Evolutionary conservation across 2,329 filamentous ascomycete species (phyloP).

Genomic region (Diaporthe vaccinii): DNA sequence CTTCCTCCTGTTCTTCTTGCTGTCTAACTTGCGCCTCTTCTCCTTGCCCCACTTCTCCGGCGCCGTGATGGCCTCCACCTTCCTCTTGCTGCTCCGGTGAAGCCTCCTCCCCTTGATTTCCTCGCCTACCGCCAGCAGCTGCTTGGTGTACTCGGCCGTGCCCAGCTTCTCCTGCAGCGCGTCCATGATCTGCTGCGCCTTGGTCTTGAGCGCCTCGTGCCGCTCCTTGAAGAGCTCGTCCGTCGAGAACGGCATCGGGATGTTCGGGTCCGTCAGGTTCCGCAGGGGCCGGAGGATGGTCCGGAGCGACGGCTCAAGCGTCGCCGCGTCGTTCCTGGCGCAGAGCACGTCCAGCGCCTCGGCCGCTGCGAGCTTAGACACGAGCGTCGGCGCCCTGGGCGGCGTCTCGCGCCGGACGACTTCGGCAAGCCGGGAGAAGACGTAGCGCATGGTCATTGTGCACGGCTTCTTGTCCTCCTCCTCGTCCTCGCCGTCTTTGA

Average conservation of each 20-base stretch:
- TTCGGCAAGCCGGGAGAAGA: conserved; percentile 83
- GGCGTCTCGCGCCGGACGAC: conserved; percentile 83
- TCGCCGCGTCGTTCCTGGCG: conserved; percentile 68
- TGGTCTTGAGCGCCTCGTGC: conserved; percentile 79
- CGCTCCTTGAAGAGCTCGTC: conserved; percentile 77
- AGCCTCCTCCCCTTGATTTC: conserved; percentile 80
- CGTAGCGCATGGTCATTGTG: conserved; percentile 75
- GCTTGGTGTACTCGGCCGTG: conserved; percentile 81
- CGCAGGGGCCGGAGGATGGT: conserved; percentile 74
- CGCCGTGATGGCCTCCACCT: conserved; percentile 86
- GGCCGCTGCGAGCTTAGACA: conserved; percentile 82
- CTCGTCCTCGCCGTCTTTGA: conserved; percentile 53
- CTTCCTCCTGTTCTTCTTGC: conserved; percentile 87
- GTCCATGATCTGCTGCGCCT: conserved; percentile 83
- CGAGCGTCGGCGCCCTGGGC: conserved; percentile 73
- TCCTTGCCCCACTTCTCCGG: conserved; percentile 83
- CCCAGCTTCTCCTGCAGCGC: conserved; percentile 88
- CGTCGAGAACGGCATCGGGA: conserved; percentile 77
- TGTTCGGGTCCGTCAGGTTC: conserved; percentile 85
- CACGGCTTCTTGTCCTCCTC: conserved; percentile 46
- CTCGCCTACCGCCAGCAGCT: conserved; percentile 80
- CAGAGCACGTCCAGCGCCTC: conserved; percentile 80
- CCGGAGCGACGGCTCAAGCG: conserved; percentile 74
- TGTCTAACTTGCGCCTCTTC: conserved; percentile 87
- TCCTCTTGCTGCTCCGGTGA: conserved; percentile 84